phyloP scores from a whole-genome alignment of 805 yeast genomes.

The Cyberlindnera mississippiensis region DNA sequence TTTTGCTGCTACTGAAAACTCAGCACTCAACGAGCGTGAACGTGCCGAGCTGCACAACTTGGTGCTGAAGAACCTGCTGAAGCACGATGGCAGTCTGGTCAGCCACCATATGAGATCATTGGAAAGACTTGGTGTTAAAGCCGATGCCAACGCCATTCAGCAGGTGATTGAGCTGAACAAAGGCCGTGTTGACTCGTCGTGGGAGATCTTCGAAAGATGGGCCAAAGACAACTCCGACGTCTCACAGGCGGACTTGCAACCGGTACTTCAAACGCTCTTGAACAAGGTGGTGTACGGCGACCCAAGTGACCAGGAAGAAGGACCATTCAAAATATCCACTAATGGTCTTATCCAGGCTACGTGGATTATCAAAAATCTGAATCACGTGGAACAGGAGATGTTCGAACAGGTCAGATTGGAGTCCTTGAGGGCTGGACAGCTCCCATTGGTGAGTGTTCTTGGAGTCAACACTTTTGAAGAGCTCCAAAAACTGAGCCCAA shows the following conservation, averaged over 20 bases:
- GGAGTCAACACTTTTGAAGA: constrained; percentile 14
- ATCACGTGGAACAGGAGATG: constrained; percentile 11
- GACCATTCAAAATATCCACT: constrained; percentile 20
- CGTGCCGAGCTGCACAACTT: constrained; percentile 18
- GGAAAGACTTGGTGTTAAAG: constrained; percentile 18
- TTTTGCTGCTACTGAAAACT: neutral
- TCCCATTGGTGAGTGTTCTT: constrained; percentile 9
- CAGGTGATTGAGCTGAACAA: constrained; percentile 43
- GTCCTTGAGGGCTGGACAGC: constrained; percentile 8
- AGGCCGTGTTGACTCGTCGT: constrained; percentile 48
- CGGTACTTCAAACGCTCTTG: constrained; percentile 29
- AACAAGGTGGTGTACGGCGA: constrained; percentile 39
- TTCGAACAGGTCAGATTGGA: constrained; percentile 15
- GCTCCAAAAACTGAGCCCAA: constrained; percentile 6
- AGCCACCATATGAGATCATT: constrained; percentile 29
- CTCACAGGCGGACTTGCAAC: constrained; percentile 21
- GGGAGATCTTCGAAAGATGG: constrained; percentile 41
- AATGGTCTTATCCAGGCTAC: constrained; percentile 24
- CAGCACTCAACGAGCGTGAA: neutral
- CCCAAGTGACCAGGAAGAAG: constrained; percentile 33
- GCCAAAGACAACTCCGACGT: neutral
- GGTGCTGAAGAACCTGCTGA: constrained; percentile 23
- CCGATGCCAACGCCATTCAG: constrained; percentile 25
- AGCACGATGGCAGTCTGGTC: constrained; percentile 30
- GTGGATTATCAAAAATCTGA: constrained; percentile 24